Evolutionary conservation across 768 basidiomycete genomes (phyloP).

Genomic region (Tephrocybe sp.): DNA sequence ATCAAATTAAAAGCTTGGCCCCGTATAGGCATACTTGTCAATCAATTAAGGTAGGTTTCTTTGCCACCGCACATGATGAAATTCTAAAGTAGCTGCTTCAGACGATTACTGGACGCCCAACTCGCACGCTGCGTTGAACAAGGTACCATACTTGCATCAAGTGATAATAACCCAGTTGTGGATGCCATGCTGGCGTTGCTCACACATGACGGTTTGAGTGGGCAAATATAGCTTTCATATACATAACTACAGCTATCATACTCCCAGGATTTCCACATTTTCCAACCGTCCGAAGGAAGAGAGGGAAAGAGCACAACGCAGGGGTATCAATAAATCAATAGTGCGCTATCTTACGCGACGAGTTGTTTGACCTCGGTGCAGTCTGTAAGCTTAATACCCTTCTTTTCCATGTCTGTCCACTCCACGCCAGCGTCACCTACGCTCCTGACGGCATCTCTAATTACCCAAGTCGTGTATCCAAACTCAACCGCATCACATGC

Average conservation of each 20-base stretch:
- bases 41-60: slow-evolving; percentile 67
- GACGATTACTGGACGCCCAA: slow-evolving; percentile 69
- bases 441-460: slow-evolving; percentile 46
- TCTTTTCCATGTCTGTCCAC: slow-evolving; percentile 34
- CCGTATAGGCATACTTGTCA: slow-evolving; percentile 87
- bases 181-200: slow-evolving; percentile 32
- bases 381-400: slow-evolving; percentile 31
- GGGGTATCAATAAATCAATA: no score
- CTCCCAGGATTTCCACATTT: no score
- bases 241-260: not conserved
- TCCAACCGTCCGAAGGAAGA: no score
- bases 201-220: slow-evolving; percentile 19
- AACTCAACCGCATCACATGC: slow-evolving; percentile 51
- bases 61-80: not conserved
- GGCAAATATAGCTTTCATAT: not conserved
- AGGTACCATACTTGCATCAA: slow-evolving; percentile 44
- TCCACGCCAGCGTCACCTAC: slow-evolving; percentile 30
- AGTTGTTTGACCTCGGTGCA: slow-evolving; percentile 25
- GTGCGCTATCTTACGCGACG: slow-evolving; percentile 4
- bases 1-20: slow-evolving; percentile 80
- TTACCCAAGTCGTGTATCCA: slow-evolving; percentile 48
- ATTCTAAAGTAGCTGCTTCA: slow-evolving; percentile 18
- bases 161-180: slow-evolving; percentile 51
- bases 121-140: slow-evolving; percentile 64
- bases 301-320: no score